A percentile compares a stretch with the other conserved stretches of the same genome.
Conservation (phyloP, 2,329 filamentous ascomycete genomes). For the Sclerotinia spermophila region DNA sequence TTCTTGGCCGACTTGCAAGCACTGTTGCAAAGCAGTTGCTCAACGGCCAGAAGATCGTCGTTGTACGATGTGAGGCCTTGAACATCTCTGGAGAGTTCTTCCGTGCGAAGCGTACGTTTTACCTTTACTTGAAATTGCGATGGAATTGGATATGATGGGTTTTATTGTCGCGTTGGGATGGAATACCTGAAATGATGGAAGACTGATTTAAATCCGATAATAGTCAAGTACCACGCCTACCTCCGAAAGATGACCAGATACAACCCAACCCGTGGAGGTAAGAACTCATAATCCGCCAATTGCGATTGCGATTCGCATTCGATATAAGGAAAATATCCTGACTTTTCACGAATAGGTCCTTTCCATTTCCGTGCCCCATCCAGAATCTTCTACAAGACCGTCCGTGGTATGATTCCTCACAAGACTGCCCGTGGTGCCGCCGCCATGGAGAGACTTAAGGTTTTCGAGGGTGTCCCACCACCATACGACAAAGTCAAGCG, state of each 20-base stretch:
- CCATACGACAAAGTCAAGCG: slow-evolving; percentile 99
- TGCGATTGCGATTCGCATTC: slow-evolving; percentile 14
- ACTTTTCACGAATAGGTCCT: slow-evolving; percentile 61
- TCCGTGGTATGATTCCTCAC: slow-evolving; percentile 99
- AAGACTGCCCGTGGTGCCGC: slow-evolving; percentile 98
- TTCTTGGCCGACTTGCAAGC: slow-evolving; percentile 96
- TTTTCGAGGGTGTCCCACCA: slow-evolving; percentile 98
- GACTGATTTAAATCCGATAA: slow-evolving; percentile 49
- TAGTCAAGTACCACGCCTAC: slow-evolving; percentile 99
- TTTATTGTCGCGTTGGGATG: slow-evolving; percentile 21
- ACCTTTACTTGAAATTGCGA: slow-evolving; percentile 16
- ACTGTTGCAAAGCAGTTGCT: slow-evolving; percentile 99
- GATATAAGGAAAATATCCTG: slow-evolving; percentile 30
- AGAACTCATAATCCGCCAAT: slow-evolving; percentile 39
- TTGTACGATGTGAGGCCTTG: slow-evolving; percentile 97
- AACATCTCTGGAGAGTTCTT: slow-evolving; percentile 99
- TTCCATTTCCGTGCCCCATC: slow-evolving; percentile 99
- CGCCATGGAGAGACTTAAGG: slow-evolving; percentile 97
- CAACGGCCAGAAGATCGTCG: slow-evolving; percentile 98
- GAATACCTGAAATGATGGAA: slow-evolving; percentile 21
- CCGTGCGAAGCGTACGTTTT: slow-evolving; percentile 95
- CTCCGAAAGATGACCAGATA: slow-evolving; percentile 99
- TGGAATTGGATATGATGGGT: slow-evolving; percentile 21
- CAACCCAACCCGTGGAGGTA: slow-evolving; percentile 98
- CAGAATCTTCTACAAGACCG: slow-evolving; percentile 99